A percentile compares a stretch with the other conserved stretches of the same genome.
Evolutionary conservation across 2,329 filamentous ascomycete species (phyloP).

Genomic region (Diaporthe citrichinensis): DNA sequence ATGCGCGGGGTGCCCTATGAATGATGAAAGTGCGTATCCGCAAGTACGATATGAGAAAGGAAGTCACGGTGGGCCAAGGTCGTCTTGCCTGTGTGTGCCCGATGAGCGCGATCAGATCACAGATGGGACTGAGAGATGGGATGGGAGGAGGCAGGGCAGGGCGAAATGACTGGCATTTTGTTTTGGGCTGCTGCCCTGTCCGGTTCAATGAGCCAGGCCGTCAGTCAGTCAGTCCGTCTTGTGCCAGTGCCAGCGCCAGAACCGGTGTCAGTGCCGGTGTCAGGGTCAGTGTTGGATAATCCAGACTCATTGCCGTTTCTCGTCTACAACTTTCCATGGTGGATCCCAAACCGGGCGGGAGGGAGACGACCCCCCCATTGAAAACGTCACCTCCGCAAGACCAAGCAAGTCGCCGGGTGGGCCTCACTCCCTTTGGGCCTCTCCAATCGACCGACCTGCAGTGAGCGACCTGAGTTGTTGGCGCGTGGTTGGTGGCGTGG

Average conservation of each 20-base stretch:
- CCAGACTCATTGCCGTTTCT: slow-evolving; percentile 17
- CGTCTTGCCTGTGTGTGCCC: slow-evolving; percentile 21
- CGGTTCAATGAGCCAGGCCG: background rate
- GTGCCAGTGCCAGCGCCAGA: background rate
- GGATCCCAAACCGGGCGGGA: slow-evolving; percentile 18
- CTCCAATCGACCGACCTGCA: slow-evolving; percentile 11
- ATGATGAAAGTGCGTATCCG: slow-evolving; percentile 13
- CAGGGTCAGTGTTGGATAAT: slow-evolving; percentile 1
- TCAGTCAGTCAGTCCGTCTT: background rate
- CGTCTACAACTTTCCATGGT: slow-evolving; percentile 19
- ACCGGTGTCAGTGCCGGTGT: background rate
- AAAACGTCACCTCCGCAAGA: slow-evolving; percentile 33
- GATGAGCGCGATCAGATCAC: slow-evolving; percentile 29
- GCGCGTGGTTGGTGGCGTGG: background rate
- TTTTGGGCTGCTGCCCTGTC: slow-evolving; percentile 6
- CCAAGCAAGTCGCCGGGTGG: slow-evolving; percentile 25
- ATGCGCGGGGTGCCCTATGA: background rate
- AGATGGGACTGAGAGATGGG: slow-evolving; percentile 16
- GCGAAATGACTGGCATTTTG: slow-evolving; percentile 28
- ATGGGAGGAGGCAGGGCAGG: background rate
- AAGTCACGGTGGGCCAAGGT: slow-evolving; percentile 19
- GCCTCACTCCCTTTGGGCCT: background rate
- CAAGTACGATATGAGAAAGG: slow-evolving; percentile 6
- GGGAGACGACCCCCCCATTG: slow-evolving; percentile 6
- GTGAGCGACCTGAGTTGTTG: background rate